A percentile compares a stretch with the other conserved stretches of the same genome.
These are phyloP conservation scores for Syzygium grande DNA, from an alignment of 345 rosid species.

Conservation along the genomic window DNA sequence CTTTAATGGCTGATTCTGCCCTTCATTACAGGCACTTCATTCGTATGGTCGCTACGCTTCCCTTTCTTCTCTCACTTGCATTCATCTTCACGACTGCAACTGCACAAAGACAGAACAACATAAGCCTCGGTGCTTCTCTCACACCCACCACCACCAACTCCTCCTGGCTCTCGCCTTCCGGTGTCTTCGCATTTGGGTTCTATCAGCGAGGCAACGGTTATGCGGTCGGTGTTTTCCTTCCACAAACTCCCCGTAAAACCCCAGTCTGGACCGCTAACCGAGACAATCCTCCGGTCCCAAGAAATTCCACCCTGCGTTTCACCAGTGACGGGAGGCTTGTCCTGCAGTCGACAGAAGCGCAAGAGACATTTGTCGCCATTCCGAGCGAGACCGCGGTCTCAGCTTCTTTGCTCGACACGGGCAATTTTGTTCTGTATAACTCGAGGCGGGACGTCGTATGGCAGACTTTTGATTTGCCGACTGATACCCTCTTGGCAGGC, in stretches of 20 bases:
- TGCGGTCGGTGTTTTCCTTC: constrained; percentile 15
- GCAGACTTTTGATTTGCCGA: constrained; percentile 19
- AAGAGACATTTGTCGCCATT: neutral
- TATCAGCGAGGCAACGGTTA: constrained; percentile 10
- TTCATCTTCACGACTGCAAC: neutral
- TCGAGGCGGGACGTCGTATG: constrained; percentile 2
- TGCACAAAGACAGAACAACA: constrained; percentile 9
- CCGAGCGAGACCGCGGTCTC: neutral
- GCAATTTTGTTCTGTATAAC: constrained; percentile 26
- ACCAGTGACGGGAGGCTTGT: constrained; percentile 2
- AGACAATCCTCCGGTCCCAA: constrained; percentile 4
- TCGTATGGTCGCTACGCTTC: neutral
- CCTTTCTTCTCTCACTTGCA: neutral
- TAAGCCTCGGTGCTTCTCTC: constrained; percentile 2
- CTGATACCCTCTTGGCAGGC: constrained; percentile 15
- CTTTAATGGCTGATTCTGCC: neutral
- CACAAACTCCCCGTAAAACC: neutral
- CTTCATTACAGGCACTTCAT: neutral
- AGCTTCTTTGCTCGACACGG: constrained; percentile 24
- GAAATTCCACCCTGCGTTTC: neutral
- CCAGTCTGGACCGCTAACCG: constrained; percentile 12
- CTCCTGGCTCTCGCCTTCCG: constrained; percentile 25
- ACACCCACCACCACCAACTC: neutral
- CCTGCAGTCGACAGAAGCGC: neutral
- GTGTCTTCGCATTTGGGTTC: constrained; percentile 25